Conservation (phyloP, 2,329 filamentous ascomycete genomes). For the Aspergillus nomiae region DNA sequence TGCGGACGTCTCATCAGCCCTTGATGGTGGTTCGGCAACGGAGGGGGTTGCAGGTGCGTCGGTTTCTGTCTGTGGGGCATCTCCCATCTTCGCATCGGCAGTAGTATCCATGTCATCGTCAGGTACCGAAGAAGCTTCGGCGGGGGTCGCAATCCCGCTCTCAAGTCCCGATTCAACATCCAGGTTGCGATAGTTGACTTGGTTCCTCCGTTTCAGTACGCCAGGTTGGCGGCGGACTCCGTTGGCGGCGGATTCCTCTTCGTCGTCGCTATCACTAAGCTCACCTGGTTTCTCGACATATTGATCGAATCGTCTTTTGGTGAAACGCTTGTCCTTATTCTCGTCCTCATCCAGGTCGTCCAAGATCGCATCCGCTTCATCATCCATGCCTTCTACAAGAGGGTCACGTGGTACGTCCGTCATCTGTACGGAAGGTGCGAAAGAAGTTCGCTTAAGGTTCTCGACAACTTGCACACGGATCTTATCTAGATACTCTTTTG, state of each 20-base stretch:
- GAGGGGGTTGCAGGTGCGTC: slow-evolving; percentile 34
- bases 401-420: slow-evolving; percentile 63
- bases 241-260: slow-evolving; percentile 70
- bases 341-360: slow-evolving; percentile 80
- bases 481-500: slow-evolving; percentile 67
- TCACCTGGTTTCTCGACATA: slow-evolving; percentile 75
- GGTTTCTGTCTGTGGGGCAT: slow-evolving; percentile 40
- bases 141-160: slow-evolving; percentile 52
- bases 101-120: slow-evolving; percentile 47
- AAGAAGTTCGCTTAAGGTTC: slow-evolving; percentile 65
- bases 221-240: slow-evolving; percentile 65
- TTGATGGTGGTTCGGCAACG: slow-evolving; percentile 31
- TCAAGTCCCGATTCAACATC: slow-evolving; percentile 58
- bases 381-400: slow-evolving; percentile 58
- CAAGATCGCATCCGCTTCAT: slow-evolving; percentile 65
- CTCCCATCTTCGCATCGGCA: slow-evolving; percentile 44
- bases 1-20: slow-evolving; percentile 34
- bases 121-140: slow-evolving; percentile 43
- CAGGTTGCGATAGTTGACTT: slow-evolving; percentile 63
- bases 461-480: slow-evolving; percentile 67
- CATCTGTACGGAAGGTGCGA: slow-evolving; percentile 66
- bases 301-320: slow-evolving; percentile 80
- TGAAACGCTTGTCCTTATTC: slow-evolving; percentile 80
- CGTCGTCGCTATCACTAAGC: slow-evolving; percentile 85
- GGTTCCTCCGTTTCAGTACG: slow-evolving; percentile 55